Evolutionary conservation across 1,284 basidiomycete species (phyloP), one percentile per base, ranked within the genome.

Genomic region (Omphalotus olearius): DNA sequence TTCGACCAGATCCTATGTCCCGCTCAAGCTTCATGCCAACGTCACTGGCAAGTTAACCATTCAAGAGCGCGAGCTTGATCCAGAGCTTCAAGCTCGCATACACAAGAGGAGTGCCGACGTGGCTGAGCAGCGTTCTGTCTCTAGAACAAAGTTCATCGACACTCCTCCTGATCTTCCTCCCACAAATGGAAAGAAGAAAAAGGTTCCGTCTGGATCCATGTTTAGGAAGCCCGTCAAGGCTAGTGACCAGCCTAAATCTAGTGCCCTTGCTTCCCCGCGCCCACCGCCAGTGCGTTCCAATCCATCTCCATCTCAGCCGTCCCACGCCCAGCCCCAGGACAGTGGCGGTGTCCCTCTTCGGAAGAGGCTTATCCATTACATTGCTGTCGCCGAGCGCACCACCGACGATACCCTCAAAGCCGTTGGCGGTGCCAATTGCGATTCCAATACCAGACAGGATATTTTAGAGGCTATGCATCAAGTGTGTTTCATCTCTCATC

Each of bases 21-120:
- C 84, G 1, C 76, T 90, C 57, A 86, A 83, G 62, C 76, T 83
- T n/a, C 78, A 82, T 58, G 87, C 85, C 53, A 82, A 80, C 58
- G 78, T 90, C 39, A 71, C 78, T 14, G 84, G 84, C 37, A 88
- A 83, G 63, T 78, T 86, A 61, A 70, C 69, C 37, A 79, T 88
- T 23, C 36, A 54, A 53, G 79, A 82, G 50, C 76, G 76, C 46
- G 72, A 83, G 59, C 72, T 87, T 33, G 75, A 72, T n/a, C 67
- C 73, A 36, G 72, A 66, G 39, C 60, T 82, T 48, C 69, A 76
- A 11, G 75, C 74, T 60, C 76, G 73, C 58, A 68, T 88, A 50
- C 76, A 81, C 45, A 74, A 82, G 52, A 75, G 72, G 20, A 82
- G 79, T 1, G 67, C 70, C 38, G 76, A 75, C 51, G 84, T 80